A percentile compares a stretch with the other conserved stretches of the same genome.
Evolutionary conservation across 108 stramenopile species (phyloP).

Genomic region (Fragilaria crotonensis): DNA sequence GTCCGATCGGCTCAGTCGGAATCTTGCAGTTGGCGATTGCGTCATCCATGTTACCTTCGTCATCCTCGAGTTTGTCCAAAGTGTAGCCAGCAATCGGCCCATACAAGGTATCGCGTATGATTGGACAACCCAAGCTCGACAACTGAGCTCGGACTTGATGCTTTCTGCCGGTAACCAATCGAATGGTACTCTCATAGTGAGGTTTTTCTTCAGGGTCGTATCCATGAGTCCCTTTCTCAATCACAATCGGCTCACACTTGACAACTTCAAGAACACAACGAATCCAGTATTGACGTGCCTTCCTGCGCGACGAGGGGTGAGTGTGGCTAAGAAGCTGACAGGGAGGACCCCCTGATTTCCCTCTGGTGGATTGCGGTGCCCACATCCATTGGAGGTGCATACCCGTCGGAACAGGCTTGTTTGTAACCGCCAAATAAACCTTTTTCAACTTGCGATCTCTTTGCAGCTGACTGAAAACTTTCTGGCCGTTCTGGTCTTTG

Average conservation of each 20-base stretch:
- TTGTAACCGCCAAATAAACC: conserved; percentile 78
- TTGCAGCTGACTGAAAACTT: conserved; percentile 69
- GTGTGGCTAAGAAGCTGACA: conserved; percentile 74
- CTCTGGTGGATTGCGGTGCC: conserved; percentile 52
- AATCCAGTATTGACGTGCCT: conserved; percentile 75
- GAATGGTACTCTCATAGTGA: conserved; percentile 79
- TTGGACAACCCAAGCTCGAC: conserved; percentile 73
- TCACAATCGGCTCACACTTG: conserved; percentile 68
- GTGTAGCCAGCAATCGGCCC: conserved; percentile 72
- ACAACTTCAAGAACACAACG: conserved; percentile 80
- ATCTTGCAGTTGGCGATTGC: conserved; percentile 47
- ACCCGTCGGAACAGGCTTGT: conserved; percentile 68
- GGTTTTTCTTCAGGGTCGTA: conserved; percentile 64
- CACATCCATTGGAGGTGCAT: conserved; percentile 92
- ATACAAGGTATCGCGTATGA: conserved; percentile 80
- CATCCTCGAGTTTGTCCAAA: conserved; percentile 49
- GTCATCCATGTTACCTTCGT: conserved; percentile 49
- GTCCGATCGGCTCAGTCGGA: conserved; percentile 69
- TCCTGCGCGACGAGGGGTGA: conserved; percentile 59
- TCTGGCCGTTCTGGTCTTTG: conserved; percentile 81
- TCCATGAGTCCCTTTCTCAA: conserved; percentile 26
- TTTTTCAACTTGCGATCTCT: conserved; percentile 77
- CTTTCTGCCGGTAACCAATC: conserved; percentile 81
- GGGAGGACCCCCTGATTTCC: conserved; percentile 66
- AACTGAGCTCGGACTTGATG: conserved; percentile 86